Conservation (phyloP, 2,329 filamentous ascomycete species). For the Monilinia fructicola region DNA sequence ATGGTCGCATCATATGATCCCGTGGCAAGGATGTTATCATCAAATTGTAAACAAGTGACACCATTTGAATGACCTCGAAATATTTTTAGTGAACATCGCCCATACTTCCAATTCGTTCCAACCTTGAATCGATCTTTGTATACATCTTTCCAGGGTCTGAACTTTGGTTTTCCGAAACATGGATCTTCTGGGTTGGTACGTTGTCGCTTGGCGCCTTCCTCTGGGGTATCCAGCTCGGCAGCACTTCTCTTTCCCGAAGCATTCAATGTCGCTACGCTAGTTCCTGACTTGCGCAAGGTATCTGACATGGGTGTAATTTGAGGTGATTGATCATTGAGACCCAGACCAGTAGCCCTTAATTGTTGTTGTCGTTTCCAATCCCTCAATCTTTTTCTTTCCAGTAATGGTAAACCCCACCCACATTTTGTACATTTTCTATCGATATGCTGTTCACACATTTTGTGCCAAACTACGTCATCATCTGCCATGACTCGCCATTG, state of each 20-base stretch:
- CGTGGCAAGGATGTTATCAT: slow-evolving; percentile 87
- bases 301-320: slow-evolving; percentile 51
- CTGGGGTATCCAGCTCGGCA: slow-evolving; percentile 25
- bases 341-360: slow-evolving; percentile 61
- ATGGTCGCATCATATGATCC: slow-evolving; percentile 94
- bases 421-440: slow-evolving; percentile 92
- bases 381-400: slow-evolving; percentile 84
- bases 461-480: slow-evolving; percentile 96
- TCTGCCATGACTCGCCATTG: slow-evolving; percentile 90
- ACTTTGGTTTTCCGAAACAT: slow-evolving; percentile 47
- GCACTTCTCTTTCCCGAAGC: slow-evolving; percentile 35
- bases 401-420: slow-evolving; percentile 86
- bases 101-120: slow-evolving; percentile 96
- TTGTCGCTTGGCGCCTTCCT: slow-evolving; percentile 33
- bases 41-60: slow-evolving; percentile 67
- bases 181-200: slow-evolving; percentile 32
- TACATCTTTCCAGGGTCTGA: slow-evolving; percentile 90
- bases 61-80: slow-evolving; percentile 89
- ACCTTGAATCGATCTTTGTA: slow-evolving; percentile 96
- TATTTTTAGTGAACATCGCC: slow-evolving; percentile 78
- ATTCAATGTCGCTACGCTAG: slow-evolving; percentile 26
- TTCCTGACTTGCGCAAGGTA: slow-evolving; percentile 23
- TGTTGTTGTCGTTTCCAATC: slow-evolving; percentile 79
- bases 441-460: slow-evolving; percentile 97
- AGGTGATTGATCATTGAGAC: slow-evolving; percentile 54